Evolutionary conservation across 2,329 filamentous ascomycete genomes (phyloP).

Genomic region (Aspergillus jensenii): DNA sequence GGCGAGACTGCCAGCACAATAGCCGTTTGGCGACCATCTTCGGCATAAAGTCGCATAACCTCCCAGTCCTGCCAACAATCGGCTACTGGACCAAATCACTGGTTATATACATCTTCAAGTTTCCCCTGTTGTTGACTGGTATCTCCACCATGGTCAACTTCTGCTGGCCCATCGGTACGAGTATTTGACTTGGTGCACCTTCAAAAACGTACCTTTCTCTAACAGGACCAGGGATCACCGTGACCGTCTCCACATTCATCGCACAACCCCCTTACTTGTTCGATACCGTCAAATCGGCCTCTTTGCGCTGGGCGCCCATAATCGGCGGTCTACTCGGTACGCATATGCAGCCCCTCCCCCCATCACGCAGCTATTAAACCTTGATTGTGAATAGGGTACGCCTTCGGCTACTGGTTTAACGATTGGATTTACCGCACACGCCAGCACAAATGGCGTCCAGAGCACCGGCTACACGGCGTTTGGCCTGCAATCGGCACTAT

Average conservation of each 20-base stretch:
- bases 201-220: background rate
- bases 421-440: conserved; percentile 30
- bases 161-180: conserved; percentile 37
- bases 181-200: no score
- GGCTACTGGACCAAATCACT: conserved; percentile 24
- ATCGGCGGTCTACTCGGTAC: conserved; percentile 33
- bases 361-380: background rate
- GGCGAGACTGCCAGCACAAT: conserved; percentile 8
- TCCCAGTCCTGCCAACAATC: conserved; percentile 27
- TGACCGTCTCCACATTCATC: conserved; percentile 35
- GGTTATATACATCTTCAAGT: conserved; percentile 30
- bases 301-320: conserved; percentile 37
- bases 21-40: conserved; percentile 28
- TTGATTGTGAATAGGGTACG: conserved; percentile 23
- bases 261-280: conserved; percentile 36
- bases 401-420: conserved; percentile 38
- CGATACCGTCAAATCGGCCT: conserved; percentile 34
- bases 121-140: conserved; percentile 31
- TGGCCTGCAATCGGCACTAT: conserved; percentile 34
- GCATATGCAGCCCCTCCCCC: background rate
- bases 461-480: conserved; percentile 38
- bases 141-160: conserved; percentile 38
- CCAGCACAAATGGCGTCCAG: conserved; percentile 27
- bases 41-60: conserved; percentile 31
- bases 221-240: conserved; percentile 30